Conservation (phyloP, 306 rosid species). For the Pyrus bretschneideri region DNA sequence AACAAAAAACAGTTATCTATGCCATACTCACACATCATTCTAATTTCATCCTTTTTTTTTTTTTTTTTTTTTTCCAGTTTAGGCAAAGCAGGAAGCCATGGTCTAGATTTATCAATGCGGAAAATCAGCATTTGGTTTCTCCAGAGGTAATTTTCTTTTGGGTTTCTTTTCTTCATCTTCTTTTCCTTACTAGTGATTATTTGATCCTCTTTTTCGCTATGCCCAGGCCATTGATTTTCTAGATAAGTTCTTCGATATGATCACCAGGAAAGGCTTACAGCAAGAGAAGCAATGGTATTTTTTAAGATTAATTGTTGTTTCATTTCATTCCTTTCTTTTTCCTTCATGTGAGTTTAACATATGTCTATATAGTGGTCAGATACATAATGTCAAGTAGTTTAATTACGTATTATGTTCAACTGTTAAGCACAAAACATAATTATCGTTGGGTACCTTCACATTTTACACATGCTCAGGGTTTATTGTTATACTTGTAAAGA, state of each 20-base stretch:
- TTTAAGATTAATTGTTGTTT: not conserved
- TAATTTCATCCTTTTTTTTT: not conserved
- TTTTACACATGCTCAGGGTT: not conserved
- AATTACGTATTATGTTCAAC: not conserved
- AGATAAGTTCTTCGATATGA: slow-evolving; percentile 85
- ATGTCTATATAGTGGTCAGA: not conserved
- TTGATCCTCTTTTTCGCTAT: not conserved
- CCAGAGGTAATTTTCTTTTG: slow-evolving; percentile 54
- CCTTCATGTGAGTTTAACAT: not conserved
- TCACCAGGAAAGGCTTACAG: slow-evolving; percentile 92
- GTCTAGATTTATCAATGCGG: slow-evolving; percentile 78
- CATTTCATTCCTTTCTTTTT: not conserved
- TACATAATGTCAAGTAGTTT: not conserved
- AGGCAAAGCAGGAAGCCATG: no score
- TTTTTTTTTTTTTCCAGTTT: not conserved
- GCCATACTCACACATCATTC: not conserved
- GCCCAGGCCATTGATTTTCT: slow-evolving; percentile 88
- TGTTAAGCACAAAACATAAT: not conserved
- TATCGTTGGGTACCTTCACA: not conserved
- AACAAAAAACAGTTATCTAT: not conserved
- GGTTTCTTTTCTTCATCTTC: not conserved
- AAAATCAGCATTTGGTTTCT: slow-evolving; percentile 85
- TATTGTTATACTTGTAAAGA: not conserved
- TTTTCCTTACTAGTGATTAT: not conserved
- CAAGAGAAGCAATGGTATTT: slow-evolving; percentile 90